Evolutionary conservation across 2,329 filamentous ascomycete genomes (phyloP).

Genomic region (Penicillium sp.): DNA sequence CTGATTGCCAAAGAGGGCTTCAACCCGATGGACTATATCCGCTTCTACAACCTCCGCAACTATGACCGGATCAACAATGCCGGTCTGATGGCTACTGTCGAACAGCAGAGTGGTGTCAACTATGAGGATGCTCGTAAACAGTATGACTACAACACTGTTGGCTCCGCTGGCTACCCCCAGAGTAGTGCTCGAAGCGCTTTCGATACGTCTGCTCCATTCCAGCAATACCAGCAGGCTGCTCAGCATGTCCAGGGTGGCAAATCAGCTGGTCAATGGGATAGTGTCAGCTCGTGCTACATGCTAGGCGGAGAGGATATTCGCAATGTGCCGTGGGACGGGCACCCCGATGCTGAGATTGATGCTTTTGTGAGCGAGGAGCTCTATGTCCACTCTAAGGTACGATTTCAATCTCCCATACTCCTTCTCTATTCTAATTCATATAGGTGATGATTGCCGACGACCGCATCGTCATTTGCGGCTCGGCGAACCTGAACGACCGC

Average conservation of each 20-base stretch:
- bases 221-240: constrained; percentile 68
- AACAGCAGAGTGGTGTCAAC: constrained; percentile 41
- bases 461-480: constrained; percentile 75
- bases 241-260: constrained; percentile 46
- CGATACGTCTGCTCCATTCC: constrained; percentile 48
- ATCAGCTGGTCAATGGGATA: constrained; percentile 60
- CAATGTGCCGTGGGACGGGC: constrained; percentile 55
- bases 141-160: constrained; percentile 44
- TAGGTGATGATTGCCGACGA: constrained; percentile 76
- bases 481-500: constrained; percentile 87
- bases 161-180: constrained; percentile 42
- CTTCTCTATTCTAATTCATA: constrained; percentile 11
- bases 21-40: constrained; percentile 76
- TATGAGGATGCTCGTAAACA: constrained; percentile 44
- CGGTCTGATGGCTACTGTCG: constrained; percentile 32
- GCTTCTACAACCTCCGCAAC: constrained; percentile 88
- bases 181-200: constrained; percentile 29
- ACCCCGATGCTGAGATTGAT: constrained; percentile 53
- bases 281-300: constrained; percentile 78
- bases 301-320: constrained; percentile 65
- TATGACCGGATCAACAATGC: constrained; percentile 78
- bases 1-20: constrained; percentile 69
- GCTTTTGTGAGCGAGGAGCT: constrained; percentile 60
- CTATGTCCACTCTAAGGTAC: constrained; percentile 55
- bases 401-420: constrained; percentile 4